phyloP scores from a whole-genome alignment of 495 filamentous ascomycete species.

The Penicillium macrosclerotiorum region DNA sequence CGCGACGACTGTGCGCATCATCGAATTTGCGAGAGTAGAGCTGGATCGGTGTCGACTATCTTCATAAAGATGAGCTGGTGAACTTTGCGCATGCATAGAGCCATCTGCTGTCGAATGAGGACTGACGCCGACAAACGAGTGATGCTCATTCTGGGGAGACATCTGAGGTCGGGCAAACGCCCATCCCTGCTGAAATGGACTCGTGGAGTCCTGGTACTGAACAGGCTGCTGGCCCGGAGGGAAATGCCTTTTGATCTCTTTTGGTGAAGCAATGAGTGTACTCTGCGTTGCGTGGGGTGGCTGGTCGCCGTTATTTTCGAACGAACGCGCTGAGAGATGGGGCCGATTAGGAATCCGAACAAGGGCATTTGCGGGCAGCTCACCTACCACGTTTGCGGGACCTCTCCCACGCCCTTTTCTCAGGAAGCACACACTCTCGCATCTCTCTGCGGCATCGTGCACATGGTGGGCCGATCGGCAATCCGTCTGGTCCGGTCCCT shows the following conservation, averaged over 20 bases:
- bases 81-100: slow-evolving; percentile 3
- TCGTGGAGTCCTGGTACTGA: slow-evolving; percentile 9
- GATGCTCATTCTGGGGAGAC: slow-evolving; percentile 13
- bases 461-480: slow-evolving; percentile 88
- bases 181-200: slow-evolving; percentile 19
- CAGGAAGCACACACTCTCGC: slow-evolving; percentile 91
- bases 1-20: slow-evolving; percentile 50
- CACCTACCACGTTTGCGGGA: slow-evolving; percentile 35
- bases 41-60: slow-evolving; percentile 30
- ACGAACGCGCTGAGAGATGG: slow-evolving; percentile 16
- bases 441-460: slow-evolving; percentile 86
- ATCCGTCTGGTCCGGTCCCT: slow-evolving; percentile 63
- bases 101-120: slow-evolving; percentile 6
- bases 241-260: slow-evolving; percentile 2
- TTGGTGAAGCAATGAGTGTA: slow-evolving; percentile 1
- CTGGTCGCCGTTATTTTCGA: slow-evolving; percentile 13
- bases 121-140: slow-evolving; percentile 15
- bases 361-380: not conserved
- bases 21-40: slow-evolving; percentile 38
- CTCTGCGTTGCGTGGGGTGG: slow-evolving; percentile 8
- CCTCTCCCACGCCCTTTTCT: slow-evolving; percentile 57
- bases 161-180: slow-evolving; percentile 8
- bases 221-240: slow-evolving; percentile 6
- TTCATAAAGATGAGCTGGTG: slow-evolving; percentile 13
- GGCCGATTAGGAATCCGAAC: slow-evolving; percentile 2